Evolutionary conservation across 495 filamentous ascomycete genomes (phyloP), one percentile per base, ranked within the genome.

Genomic region (Xylaria acuta): DNA sequence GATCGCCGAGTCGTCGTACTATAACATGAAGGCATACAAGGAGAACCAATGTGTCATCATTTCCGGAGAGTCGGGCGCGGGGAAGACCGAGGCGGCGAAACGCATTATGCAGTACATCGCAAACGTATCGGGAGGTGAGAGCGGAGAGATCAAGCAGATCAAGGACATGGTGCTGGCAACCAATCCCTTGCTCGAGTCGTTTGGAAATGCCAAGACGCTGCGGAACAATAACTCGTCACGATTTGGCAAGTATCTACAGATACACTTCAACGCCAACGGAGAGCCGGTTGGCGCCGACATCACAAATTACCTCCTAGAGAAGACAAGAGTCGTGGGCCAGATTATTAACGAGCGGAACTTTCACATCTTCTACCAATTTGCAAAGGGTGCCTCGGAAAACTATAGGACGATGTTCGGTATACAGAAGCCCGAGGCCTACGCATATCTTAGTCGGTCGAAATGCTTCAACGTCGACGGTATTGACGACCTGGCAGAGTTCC

Each of bases 31-130:
- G 75, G 95, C 93, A 22, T 98, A 99, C 87, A 95, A 95, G 77
- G 97, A 98, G 72, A 98, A 98, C 84, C 97, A 99, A 79, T 99
- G 97, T 84, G 95, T 99, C 64, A 99, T 99, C 80, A 99, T 99
- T 72, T 98, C 95, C 65, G 97, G 97, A 74, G 97, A 99, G 85
- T 98, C 97, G 11, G 97, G 97, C 71, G 97, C 97, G 14, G 97
- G 97, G 76, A 99, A 99, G 84, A 99, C 97, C n/a, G 97, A 99
- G 81, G 97, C 97, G 0, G 97, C 97, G 65, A 99, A 99, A 86
- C 90, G 95, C 74, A 92, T 99, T 74, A 99, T 99, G 95, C 97
- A 98, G 82, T 98, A 98, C 83, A 98, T 99, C 83, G 97, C 97
- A 67, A 97, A 92, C 78, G 95, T 97, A 6, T 98, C 97, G 1